Conservation (phyloP, 2,329 filamentous ascomycete species). For the Aspergillus jensenii region DNA sequence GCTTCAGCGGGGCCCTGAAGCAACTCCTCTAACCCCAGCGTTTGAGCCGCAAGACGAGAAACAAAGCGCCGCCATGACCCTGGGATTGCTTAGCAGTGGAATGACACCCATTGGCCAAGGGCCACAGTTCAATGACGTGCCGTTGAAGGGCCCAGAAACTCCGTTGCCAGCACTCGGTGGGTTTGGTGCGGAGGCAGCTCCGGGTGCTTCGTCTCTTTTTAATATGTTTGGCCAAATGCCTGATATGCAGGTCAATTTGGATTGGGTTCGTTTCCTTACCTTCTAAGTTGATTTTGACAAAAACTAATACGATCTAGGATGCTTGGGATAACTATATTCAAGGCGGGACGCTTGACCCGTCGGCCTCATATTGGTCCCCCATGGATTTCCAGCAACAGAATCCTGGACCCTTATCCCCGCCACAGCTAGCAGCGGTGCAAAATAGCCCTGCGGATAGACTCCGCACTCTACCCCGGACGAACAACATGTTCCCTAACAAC, state of each 20-base stretch:
- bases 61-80: slow-evolving; percentile 66
- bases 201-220: slow-evolving; percentile 54
- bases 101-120: slow-evolving; percentile 51
- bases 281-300: slow-evolving; percentile 15
- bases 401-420: slow-evolving; percentile 22
- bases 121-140: slow-evolving; percentile 29
- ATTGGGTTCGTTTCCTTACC: slow-evolving; percentile 57
- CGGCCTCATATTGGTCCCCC: slow-evolving; percentile 40
- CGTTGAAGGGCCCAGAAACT: slow-evolving; percentile 31
- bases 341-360: slow-evolving; percentile 50
- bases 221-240: slow-evolving; percentile 56
- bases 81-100: slow-evolving; percentile 67
- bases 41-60: slow-evolving; percentile 55
- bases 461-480: slow-evolving; percentile 15
- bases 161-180: slow-evolving; percentile 24
- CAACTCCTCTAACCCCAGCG: slow-evolving; percentile 18
- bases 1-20: slow-evolving; percentile 50
- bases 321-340: slow-evolving; percentile 71
- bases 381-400: slow-evolving; percentile 32
- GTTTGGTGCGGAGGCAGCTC: slow-evolving; percentile 31
- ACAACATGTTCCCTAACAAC: slow-evolving; percentile 17
- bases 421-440: slow-evolving; percentile 20
- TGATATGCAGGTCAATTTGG: slow-evolving; percentile 58
- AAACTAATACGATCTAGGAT: slow-evolving; percentile 48
- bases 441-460: slow-evolving; percentile 16